These are phyloP conservation scores for Fraxinus sp. DNA, from an alignment of 305 asterid genomes.

Conservation along the genomic window DNA sequence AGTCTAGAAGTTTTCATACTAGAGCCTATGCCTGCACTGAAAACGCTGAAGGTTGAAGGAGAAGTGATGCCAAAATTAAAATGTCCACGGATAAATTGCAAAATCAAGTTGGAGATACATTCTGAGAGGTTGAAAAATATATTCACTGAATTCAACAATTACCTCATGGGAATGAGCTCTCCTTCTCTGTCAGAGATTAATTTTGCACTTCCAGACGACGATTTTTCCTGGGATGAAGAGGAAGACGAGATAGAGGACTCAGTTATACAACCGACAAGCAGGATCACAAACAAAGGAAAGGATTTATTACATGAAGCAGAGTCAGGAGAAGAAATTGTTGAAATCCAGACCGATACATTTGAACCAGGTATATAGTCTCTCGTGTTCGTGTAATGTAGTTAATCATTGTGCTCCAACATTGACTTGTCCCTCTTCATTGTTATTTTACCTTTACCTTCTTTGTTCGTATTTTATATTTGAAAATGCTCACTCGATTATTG, in stretches of 20 bases:
- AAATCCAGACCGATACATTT: background rate
- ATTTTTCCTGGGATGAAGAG: background rate
- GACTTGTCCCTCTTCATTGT: background rate
- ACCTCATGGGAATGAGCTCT: background rate
- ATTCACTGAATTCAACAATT: background rate
- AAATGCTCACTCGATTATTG: background rate
- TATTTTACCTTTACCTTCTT: background rate
- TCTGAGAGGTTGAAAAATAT: slow-evolving; percentile 1
- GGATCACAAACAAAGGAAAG: background rate
- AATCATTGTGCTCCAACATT: background rate
- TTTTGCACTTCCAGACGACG: background rate
- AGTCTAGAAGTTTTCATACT: background rate
- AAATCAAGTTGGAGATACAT: background rate
- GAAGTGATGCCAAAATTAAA: background rate
- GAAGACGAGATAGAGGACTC: background rate
- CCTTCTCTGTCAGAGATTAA: background rate
- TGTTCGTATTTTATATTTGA: background rate
- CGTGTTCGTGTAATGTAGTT: background rate
- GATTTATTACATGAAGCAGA: background rate
- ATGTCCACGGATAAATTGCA: background rate
- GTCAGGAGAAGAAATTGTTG: background rate
- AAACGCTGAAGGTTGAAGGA: background rate
- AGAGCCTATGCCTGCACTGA: background rate
- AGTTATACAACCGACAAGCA: background rate
- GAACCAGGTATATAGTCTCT: background rate